phyloP scores from a whole-genome alignment of 2,329 filamentous ascomycete genomes.

The Penicillium sp. region DNA sequence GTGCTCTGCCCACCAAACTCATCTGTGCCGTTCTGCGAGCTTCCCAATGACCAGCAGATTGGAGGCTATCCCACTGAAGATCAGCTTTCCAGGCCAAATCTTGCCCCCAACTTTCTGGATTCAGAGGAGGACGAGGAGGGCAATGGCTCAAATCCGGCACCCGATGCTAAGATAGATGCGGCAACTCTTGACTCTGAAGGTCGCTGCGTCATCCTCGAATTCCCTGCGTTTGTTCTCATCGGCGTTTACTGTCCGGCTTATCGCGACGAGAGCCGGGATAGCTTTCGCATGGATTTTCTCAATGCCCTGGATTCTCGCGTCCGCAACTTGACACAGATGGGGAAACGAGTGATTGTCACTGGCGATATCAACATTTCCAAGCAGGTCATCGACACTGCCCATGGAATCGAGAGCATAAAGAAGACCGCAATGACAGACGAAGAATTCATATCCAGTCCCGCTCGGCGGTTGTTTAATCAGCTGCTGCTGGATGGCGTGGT shows the following conservation, averaged over 20 bases:
- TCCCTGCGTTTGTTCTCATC: conserved; percentile 89
- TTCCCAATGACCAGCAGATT: conserved; percentile 73
- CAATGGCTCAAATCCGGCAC: not conserved
- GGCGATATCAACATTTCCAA: conserved; percentile 84
- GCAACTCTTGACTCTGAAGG: conserved; percentile 83
- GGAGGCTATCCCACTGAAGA: conserved; percentile 78
- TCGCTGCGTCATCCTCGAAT: conserved; percentile 86
- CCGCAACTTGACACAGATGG: conserved; percentile 75
- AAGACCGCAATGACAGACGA: conserved; percentile 69
- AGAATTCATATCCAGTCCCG: conserved; percentile 71
- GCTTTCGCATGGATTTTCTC: conserved; percentile 80
- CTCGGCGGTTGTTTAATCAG: conserved; percentile 80
- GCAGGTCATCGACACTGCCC: conserved; percentile 73
- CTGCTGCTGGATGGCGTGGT: conserved; percentile 74
- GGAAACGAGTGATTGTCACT: conserved; percentile 81
- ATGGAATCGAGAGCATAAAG: conserved; percentile 68
- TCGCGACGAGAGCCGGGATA: conserved; percentile 77
- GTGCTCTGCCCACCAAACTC: conserved; percentile 73
- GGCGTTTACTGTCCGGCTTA: conserved; percentile 92
- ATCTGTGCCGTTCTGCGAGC: conserved; percentile 69
- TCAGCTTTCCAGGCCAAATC: conserved; percentile 55
- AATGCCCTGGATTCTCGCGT: conserved; percentile 78
- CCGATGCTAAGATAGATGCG: conserved; percentile 64
- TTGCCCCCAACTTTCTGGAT: not conserved
- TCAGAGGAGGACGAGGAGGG: conserved; percentile 8